Conservation (phyloP, 495 filamentous ascomycete species). For the Penicillium odoratum region DNA sequence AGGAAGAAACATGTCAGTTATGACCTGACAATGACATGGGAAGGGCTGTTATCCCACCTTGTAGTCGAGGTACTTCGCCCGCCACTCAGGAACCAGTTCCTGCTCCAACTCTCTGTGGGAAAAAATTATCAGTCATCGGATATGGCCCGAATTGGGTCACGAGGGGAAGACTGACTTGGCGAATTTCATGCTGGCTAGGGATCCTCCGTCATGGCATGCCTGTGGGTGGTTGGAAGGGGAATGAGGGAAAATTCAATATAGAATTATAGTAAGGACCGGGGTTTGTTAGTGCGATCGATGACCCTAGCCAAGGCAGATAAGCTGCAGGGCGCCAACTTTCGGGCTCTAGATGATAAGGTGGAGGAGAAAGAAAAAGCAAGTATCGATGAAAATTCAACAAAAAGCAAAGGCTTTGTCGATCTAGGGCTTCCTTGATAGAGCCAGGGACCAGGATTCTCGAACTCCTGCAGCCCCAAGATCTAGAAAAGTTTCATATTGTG, state of each 20-base stretch:
- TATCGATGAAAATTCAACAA: slow-evolving; percentile 6
- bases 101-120: slow-evolving; percentile 71
- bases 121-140: slow-evolving; percentile 25
- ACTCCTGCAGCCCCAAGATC: not conserved
- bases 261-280: not conserved
- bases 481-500: not conserved
- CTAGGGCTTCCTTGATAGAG: not conserved
- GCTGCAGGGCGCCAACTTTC: slow-evolving; percentile 6
- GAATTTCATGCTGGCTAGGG: slow-evolving; percentile 56
- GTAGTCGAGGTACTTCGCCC: slow-evolving; percentile 89
- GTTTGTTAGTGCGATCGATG: not conserved
- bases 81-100: slow-evolving; percentile 90
- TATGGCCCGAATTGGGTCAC: slow-evolving; percentile 5
- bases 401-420: slow-evolving; percentile 4
- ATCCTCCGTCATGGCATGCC: slow-evolving; percentile 24
- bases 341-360: not conserved
- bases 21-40: not conserved
- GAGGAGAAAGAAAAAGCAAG: not conserved
- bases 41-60: slow-evolving; percentile 50
- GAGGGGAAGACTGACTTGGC: slow-evolving; percentile 50
- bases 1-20: not conserved
- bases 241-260: not conserved
- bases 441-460: not conserved
- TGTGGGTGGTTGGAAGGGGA: slow-evolving; percentile 3
- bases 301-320: not conserved